Base-by-base conservation (phyloP, 2,329 filamentous ascomycete species). In the Ambrosiella cleistominuta region DNA sequence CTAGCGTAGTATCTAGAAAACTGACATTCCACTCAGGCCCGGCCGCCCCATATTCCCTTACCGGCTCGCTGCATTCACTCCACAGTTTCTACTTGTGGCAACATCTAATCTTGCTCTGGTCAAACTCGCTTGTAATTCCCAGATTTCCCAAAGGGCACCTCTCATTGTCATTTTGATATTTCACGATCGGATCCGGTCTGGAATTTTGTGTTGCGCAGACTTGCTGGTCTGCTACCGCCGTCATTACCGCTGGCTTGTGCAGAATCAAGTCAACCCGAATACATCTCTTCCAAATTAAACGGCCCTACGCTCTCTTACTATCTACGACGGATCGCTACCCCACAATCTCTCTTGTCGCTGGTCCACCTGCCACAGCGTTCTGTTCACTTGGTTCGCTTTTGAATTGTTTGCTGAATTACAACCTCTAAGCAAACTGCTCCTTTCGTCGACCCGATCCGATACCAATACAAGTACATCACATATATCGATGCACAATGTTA, bases 401-500 rank as follows among this genome's bases (percentile, higher is more conserved):
- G 7, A 27, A 27, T 27, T 27, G 27, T 27, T 27, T 27, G 27
- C 27, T 27, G 27, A 27, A 5, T 27, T 27, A 27, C 27, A 27
- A 27, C 27, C 19, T 13, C 44, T 47, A 17, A 47, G n/a, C 44
- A 47, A 47, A 47, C 44, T 47, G 19, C n/a, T 17, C 13, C n/a
- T 17, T 47, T 13, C 44, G 15, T 47, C 44, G 44, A 17, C n/a
- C 19, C n/a, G n/a, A 47, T 17, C 44, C 38, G 38, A 56, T 36
- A 44, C 19, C 35, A 40, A 50, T 27, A 12, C 38, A 40, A 19
- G 42, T 19, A 36, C 19, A 54, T 19, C 36, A 47, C 42, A 49
- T 42, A 37, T n/a, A 49, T 35, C 54, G 5, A 45, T n/a, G 35
- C n/a, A 75, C 64, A 62, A 96, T 96, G 90, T 81, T 96, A 74